Percentiles rank a stretch among this genome's conserved stretches.
These are phyloP conservation scores for Tremellales sp. DNA, from an alignment of 1,284 basidiomycete genomes.

Conservation along the genomic window DNA sequence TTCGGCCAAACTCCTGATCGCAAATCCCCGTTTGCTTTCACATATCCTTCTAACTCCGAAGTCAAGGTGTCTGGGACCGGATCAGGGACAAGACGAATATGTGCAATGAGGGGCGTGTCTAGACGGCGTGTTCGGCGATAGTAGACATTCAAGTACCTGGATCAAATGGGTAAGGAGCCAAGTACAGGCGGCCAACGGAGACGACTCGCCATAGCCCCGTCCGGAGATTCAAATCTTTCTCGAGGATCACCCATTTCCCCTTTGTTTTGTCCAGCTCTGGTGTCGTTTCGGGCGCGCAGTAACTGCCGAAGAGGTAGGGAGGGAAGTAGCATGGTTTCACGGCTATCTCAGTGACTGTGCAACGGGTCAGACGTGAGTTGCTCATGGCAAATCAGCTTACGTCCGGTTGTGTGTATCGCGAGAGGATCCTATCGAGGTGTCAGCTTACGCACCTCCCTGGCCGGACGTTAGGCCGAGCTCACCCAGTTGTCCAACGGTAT, in stretches of 20 bases:
- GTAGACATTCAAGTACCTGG: constrained; percentile 61
- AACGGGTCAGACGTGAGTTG: background rate
- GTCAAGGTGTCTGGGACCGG: constrained; percentile 25
- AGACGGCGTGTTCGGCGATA: constrained; percentile 74
- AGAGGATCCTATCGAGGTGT: constrained; percentile 54
- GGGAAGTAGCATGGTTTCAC: constrained; percentile 67
- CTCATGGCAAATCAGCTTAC: constrained; percentile 41
- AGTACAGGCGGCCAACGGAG: background rate
- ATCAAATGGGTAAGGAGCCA: background rate
- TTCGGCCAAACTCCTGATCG: constrained; percentile 47
- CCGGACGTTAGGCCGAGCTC: constrained; percentile 1
- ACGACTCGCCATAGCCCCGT: constrained; percentile 56
- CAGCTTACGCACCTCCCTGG: background rate
- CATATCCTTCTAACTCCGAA: constrained; percentile 34
- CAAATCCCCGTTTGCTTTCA: constrained; percentile 36
- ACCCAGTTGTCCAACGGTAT: constrained; percentile 77
- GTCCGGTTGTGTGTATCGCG: constrained; percentile 73
- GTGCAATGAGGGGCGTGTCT: constrained; percentile 42
- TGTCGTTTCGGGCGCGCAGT: constrained; percentile 67
- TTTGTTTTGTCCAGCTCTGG: constrained; percentile 68
- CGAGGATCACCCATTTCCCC: constrained; percentile 84
- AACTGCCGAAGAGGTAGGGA: constrained; percentile 54
- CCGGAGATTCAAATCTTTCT: constrained; percentile 67
- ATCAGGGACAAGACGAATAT: constrained; percentile 33
- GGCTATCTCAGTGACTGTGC: constrained; percentile 66